These are phyloP conservation scores for Davidsoniella australis DNA, from an alignment of 2,329 filamentous ascomycete species.

Conservation along the genomic window DNA sequence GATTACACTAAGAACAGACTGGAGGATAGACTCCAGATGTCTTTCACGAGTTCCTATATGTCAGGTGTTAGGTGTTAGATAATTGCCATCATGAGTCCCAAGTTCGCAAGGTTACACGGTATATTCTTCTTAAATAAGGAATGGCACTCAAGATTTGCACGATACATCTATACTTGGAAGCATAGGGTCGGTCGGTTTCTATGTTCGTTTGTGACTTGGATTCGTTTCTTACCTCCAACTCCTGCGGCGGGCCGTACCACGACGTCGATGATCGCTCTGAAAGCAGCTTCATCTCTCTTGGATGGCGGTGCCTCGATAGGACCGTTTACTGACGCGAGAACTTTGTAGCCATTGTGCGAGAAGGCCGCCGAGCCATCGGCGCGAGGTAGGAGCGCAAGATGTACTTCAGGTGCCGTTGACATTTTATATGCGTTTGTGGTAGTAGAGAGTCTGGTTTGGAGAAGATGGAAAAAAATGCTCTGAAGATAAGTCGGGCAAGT, in stretches of 20 bases:
- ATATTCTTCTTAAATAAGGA: not conserved
- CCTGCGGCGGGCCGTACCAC: conserved; percentile 74
- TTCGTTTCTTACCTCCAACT: conserved; percentile 46
- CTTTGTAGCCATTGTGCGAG: conserved; percentile 56
- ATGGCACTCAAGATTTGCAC: not conserved
- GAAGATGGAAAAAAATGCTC: not conserved
- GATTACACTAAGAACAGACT: conserved; percentile 54
- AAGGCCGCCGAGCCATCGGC: conserved; percentile 70
- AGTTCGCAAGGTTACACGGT: not conserved
- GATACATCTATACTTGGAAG: too few species aligned
- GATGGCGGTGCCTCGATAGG: conserved; percentile 61
- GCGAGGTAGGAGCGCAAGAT: conserved; percentile 44
- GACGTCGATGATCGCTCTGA: conserved; percentile 81
- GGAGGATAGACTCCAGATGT: conserved; percentile 63
- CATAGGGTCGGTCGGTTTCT: too few species aligned
- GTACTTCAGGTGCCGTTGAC: conserved; percentile 28
- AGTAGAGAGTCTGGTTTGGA: not conserved
- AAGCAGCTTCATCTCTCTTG: conserved; percentile 75
- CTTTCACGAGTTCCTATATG: conserved; percentile 52
- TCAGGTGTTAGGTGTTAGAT: not conserved
- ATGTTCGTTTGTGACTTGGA: too few species aligned
- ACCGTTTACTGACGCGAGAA: conserved; percentile 78
- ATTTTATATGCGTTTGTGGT: not conserved
- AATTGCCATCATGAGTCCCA: not conserved
- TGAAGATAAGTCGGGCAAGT: too few species aligned